Conservation (phyloP, 179 eudicot genomes). For the Pouteria campechiana region DNA sequence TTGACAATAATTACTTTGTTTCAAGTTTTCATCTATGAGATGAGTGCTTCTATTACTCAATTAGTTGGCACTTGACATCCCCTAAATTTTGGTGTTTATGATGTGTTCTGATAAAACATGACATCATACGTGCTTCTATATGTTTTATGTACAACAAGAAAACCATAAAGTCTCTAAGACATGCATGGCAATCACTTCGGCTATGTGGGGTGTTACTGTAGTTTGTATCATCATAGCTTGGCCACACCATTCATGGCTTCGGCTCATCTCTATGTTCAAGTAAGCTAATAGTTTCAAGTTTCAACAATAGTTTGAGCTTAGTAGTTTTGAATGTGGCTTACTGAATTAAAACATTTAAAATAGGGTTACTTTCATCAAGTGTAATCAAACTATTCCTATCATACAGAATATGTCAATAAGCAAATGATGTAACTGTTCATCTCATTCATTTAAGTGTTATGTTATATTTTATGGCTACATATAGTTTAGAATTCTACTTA, state of each 20-base stretch:
- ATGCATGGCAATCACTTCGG: constrained; percentile 34
- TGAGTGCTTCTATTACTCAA: background rate
- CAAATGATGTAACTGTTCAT: no score
- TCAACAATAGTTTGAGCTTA: no score
- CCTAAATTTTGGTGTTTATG: background rate
- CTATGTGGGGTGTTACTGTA: constrained; percentile 47
- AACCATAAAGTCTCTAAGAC: constrained; percentile 63
- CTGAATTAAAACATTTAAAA: no score
- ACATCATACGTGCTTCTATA: background rate
- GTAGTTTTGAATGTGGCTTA: no score
- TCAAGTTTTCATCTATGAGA: constrained; percentile 72
- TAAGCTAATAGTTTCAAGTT: no score
- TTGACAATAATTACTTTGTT: constrained; percentile 62
- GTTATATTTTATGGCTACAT: no score
- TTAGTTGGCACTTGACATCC: background rate
- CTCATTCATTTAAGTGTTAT: no score
- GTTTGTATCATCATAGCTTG: constrained; percentile 55
- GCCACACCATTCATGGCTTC: constrained; percentile 77
- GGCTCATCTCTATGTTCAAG: constrained; percentile 80
- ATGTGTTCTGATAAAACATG: background rate
- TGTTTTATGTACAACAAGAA: constrained; percentile 44
- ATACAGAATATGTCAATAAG: no score
- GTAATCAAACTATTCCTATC: no score
- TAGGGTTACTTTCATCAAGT: no score
- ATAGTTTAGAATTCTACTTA: no score